phyloP scores from a whole-genome alignment of 2,329 filamentous ascomycete species.

The Bipolaris zeicola region DNA sequence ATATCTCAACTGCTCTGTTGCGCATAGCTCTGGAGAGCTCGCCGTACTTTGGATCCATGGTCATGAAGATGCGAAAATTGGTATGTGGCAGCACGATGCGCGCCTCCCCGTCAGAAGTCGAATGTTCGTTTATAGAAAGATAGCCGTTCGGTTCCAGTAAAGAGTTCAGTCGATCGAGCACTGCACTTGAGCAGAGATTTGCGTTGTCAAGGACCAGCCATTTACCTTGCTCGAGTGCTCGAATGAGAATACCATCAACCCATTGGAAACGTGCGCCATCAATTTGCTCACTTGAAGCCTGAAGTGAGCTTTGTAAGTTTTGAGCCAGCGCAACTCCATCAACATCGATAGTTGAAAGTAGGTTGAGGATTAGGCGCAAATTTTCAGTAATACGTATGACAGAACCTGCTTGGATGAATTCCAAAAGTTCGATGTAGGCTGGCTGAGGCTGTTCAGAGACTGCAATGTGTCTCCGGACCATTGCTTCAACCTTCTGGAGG shows the following conservation, averaged over 20 bases:
- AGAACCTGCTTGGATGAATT: conserved; percentile 21
- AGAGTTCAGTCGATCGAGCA: conserved; percentile 92
- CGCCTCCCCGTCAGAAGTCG: conserved; percentile 78
- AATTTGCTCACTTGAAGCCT: conserved; percentile 59
- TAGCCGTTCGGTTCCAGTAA: conserved; percentile 88
- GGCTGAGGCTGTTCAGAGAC: conserved; percentile 11
- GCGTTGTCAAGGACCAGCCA: conserved; percentile 98
- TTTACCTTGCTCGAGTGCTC: conserved; percentile 81
- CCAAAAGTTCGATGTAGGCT: conserved; percentile 26
- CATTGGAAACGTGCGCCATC: conserved; percentile 88
- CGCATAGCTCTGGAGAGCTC: conserved; percentile 96
- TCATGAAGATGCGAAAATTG: conserved; percentile 90
- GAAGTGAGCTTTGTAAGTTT: conserved; percentile 58
- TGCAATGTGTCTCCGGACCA: conserved; percentile 53
- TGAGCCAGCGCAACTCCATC: conserved; percentile 49
- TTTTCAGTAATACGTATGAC: background rate
- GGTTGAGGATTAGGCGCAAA: conserved; percentile 19
- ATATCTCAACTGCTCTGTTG: conserved; percentile 91
- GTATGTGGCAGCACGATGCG: conserved; percentile 80
- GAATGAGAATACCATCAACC: conserved; percentile 90
- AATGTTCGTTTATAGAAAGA: conserved; percentile 92
- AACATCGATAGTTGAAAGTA: conserved; percentile 17
- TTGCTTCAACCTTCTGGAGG: conserved; percentile 58
- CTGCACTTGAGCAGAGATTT: conserved; percentile 93
- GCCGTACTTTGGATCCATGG: conserved; percentile 88